A percentile compares a stretch with the other conserved stretches of the same genome.
Evolutionary conservation across 2,329 filamentous ascomycete genomes (phyloP).

Genomic region (Trichoderma lentiforme): DNA sequence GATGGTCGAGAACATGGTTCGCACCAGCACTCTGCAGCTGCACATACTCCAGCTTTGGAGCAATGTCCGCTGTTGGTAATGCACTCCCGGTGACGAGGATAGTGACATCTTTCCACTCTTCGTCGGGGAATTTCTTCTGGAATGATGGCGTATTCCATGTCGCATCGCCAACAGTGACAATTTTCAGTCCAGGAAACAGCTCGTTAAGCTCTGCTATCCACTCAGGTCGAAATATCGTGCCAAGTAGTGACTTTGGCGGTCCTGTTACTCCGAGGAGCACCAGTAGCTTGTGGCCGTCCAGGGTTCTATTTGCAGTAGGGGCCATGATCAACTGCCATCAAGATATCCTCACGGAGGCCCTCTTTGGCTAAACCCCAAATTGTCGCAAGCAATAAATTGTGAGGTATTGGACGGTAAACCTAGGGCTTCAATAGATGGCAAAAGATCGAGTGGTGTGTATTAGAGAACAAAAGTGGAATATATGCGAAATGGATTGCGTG

Average conservation of each 20-base stretch:
- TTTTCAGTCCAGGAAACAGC: constrained; percentile 43
- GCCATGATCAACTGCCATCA: background rate
- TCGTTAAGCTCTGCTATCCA: constrained; percentile 37
- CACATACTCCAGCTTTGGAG: constrained; percentile 49
- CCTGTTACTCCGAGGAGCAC: constrained; percentile 31
- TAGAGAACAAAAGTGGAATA: no score
- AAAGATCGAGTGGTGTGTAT: no score
- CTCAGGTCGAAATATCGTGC: constrained; percentile 10
- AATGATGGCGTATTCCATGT: constrained; percentile 23
- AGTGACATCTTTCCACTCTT: constrained; percentile 49
- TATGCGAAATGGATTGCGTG: no score
- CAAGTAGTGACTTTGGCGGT: background rate
- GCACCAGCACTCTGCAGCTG: constrained; percentile 55
- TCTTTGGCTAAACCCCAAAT: no score
- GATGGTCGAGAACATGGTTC: constrained; percentile 45
- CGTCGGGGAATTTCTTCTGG: constrained; percentile 26
- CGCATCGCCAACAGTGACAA: constrained; percentile 34
- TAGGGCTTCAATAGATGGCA: no score
- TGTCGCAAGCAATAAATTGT: no score
- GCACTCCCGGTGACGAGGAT: constrained; percentile 43
- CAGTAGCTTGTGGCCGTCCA: constrained; percentile 49
- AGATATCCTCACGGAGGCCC: no score
- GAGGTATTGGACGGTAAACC: no score
- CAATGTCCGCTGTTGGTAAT: constrained; percentile 42
- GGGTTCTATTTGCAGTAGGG: constrained; percentile 24